Base-by-base conservation (phyloP, 352 stramenopile genomes). In the Globisporangium ultimum region DNA sequence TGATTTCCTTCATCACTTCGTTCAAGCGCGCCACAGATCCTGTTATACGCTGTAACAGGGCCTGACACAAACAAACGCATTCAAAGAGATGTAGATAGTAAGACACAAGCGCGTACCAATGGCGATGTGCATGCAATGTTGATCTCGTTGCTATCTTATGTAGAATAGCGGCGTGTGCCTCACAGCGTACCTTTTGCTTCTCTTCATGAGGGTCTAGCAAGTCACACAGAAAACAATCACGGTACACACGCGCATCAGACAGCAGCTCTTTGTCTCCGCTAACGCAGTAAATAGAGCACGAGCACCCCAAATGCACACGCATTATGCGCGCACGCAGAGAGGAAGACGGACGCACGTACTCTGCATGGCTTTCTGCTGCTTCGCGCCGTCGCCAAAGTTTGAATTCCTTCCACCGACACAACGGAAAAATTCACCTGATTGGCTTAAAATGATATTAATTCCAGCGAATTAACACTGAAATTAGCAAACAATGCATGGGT, bases 1-100 rank as follows among this genome's bases (percentile, higher is more conserved):
- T 94, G 55, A 94, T 92, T 46, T 94, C 84, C 61, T 90, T 91
- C 28, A 94, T 50, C 3, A 94, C 82, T 38, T 94, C 82, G 53
- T 92, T 87, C 36, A 94, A 60, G 8, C 84, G 84, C 47, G 74
- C 76, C 9, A 94, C 82, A 0, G 84, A 94, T 22, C 82, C 80
- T 3, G 78, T 74, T 52, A 94, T 92, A 38, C 84, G 82, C 70
- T 89, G 77, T 22, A 94, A 65, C 36, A 94, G 69, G 28, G 79
- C 84, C 73, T 84, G 13, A 32, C 9, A n/a, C 4, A 32, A 17
- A 53, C 20, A 41, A 11, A n/a, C 36, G 28, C 34, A 22, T 13
- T 22, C 20, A 52, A 11, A 49, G 21, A 45, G 5, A 46, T 15
- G 15, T 42, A 20, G 47, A 15, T 1, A 45, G 12, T 49, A 14